A percentile compares a stretch with the other conserved stretches of the same genome.
phyloP scores from a whole-genome alignment of 2,329 filamentous ascomycete species.

The Aspergillus puulaauensis region DNA sequence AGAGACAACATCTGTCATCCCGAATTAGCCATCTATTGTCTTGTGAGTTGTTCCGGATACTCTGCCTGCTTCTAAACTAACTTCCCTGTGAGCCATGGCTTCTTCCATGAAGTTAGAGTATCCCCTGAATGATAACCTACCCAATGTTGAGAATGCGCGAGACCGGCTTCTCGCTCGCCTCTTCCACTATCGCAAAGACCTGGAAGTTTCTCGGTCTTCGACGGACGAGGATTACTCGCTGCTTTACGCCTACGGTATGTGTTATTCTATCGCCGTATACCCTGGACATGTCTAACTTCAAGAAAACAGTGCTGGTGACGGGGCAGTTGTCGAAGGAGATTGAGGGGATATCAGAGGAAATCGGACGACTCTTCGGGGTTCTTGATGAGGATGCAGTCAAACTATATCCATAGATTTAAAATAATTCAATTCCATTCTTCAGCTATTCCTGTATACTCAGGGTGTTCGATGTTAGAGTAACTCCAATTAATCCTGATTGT shows the following conservation, averaged over 20 bases:
- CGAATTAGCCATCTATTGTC: constrained; percentile 85
- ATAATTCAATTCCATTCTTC: not conserved
- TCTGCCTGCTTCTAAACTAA: constrained; percentile 5
- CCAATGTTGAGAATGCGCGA: constrained; percentile 75
- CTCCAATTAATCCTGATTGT: not conserved
- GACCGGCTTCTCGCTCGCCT: constrained; percentile 84
- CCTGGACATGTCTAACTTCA: not conserved
- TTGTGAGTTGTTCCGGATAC: constrained; percentile 38
- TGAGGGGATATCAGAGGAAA: constrained; percentile 52
- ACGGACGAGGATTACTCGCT: constrained; percentile 75
- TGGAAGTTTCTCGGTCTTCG: constrained; percentile 48
- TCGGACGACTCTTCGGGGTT: constrained; percentile 61
- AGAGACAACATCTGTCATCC: constrained; percentile 77
- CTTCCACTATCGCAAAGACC: constrained; percentile 77
- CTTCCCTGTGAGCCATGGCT: constrained; percentile 70
- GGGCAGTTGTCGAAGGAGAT: constrained; percentile 60
- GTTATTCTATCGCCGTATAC: not conserved
- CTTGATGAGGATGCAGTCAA: constrained; percentile 62
- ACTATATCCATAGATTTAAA: constrained; percentile 39
- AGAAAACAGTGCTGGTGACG: constrained; percentile 57
- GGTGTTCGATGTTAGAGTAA: not conserved
- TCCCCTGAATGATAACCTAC: constrained; percentile 83
- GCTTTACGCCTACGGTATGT: constrained; percentile 81
- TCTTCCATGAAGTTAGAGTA: constrained; percentile 94
- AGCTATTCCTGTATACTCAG: not conserved